phyloP scores from a whole-genome alignment of 1,139 yeast genomes.

The Maudiozyma humilis region DNA sequence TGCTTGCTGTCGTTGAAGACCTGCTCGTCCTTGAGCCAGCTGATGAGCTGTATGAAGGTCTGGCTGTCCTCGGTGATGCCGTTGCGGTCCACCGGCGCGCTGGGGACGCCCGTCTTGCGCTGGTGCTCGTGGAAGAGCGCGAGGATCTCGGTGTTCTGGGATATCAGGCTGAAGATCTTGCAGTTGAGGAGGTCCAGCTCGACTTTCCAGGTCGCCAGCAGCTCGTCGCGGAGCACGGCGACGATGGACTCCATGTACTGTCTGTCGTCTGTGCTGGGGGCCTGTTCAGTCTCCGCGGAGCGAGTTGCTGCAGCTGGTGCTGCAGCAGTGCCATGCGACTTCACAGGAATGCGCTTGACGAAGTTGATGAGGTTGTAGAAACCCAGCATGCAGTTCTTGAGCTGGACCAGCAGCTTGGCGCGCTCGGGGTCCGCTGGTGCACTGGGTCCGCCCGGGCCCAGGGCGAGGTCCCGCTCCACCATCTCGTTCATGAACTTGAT shows the following conservation, averaged over 20 bases:
- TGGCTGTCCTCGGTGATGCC: conserved; percentile 7
- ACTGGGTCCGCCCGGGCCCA: not conserved
- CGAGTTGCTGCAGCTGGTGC: no score
- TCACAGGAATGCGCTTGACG: conserved; percentile 17
- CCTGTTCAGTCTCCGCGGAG: no score
- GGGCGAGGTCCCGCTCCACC: not conserved
- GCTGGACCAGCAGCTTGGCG: conserved; percentile 4
- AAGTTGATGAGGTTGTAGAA: conserved; percentile 19
- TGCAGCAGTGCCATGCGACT: conserved; percentile 6
- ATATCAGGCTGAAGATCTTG: conserved; percentile 13
- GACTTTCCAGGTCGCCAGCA: conserved; percentile 20
- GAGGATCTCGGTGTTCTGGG: conserved; percentile 11
- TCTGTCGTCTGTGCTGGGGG: not conserved
- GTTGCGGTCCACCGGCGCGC: not conserved
- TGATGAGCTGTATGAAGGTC: conserved; percentile 13
- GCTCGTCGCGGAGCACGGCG: conserved; percentile 13
- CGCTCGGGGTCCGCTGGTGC: no score
- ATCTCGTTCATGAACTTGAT: conserved; percentile 1
- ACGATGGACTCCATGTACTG: conserved; percentile 4
- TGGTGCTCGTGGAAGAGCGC: conserved; percentile 9
- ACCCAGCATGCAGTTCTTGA: conserved; percentile 21
- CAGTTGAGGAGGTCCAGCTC: conserved; percentile 19
- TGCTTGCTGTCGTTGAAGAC: no score
- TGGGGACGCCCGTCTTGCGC: not conserved
- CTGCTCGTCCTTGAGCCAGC: conserved; percentile 19